Evolutionary conservation across 768 basidiomycete species (phyloP).

Genomic region (Gyrodon lividus): DNA sequence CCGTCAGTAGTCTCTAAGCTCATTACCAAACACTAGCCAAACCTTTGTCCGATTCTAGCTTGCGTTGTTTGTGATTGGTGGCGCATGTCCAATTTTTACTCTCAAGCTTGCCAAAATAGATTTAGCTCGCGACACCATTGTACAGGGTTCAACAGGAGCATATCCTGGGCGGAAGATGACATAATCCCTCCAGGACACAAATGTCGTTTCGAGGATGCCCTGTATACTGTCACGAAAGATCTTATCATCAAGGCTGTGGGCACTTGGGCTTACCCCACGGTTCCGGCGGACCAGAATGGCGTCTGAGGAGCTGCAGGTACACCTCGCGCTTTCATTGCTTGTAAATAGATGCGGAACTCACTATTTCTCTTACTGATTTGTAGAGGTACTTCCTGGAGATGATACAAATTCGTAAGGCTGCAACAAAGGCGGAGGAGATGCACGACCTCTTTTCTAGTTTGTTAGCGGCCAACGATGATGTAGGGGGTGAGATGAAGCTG

Average conservation of each 20-base stretch:
- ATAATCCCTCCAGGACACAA: conserved; percentile 34
- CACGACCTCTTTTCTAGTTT: too few species aligned
- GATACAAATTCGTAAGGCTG: conserved; percentile 43
- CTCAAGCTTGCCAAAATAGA: not conserved
- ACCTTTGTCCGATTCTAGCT: conserved; percentile 34
- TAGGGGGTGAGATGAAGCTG: too few species aligned
- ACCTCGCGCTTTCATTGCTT: not conserved
- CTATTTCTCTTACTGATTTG: not conserved
- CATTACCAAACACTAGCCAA: conserved; percentile 22
- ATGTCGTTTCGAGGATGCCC: conserved; percentile 41
- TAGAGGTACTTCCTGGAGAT: conserved; percentile 57
- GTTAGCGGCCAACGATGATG: too few species aligned
- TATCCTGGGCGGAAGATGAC: conserved; percentile 49
- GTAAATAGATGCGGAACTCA: not conserved
- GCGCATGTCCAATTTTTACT: conserved; percentile 39
- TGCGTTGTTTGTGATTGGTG: conserved; percentile 54
- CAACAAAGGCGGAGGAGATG: conserved; percentile 36
- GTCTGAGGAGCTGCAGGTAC: conserved; percentile 45
- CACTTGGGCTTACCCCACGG: conserved; percentile 35
- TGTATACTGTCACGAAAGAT: too few species aligned
- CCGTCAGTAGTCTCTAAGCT: conserved; percentile 34
- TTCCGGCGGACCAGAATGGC: conserved; percentile 31
- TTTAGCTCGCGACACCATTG: too few species aligned
- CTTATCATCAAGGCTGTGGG: too few species aligned
- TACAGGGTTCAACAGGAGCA: conserved; percentile 49